Evolutionary conservation across 2,329 filamentous ascomycete genomes (phyloP), one percentile per base, ranked within the genome.

Genomic region (Botrytis aclada): DNA sequence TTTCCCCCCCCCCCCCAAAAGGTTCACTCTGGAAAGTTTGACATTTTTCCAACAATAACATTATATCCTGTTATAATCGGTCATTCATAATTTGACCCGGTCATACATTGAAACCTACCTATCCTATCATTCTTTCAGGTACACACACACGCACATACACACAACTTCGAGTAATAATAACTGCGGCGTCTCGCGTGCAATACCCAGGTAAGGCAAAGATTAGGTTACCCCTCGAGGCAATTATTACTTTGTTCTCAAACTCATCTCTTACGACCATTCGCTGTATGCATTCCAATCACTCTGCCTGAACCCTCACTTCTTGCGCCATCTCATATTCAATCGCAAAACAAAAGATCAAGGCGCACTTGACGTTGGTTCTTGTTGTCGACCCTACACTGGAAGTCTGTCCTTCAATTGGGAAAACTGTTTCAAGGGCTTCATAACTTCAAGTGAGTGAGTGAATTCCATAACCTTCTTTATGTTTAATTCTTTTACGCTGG

Each of bases 161-260:
- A 29, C 51, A 54, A 18, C 25, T n/a, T 69, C 62, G 32, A 37
- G 41, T 18, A 60, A 72, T 22, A 69, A 72, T 72, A 45, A 37
- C 51, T 69, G 70, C 63, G 63, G 70, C 54, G 63, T 72, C 70
- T 72, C 63, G 70, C 70, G 63, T 72, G 63, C 51, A 51, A 56
- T 69, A 47, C 25, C 70, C 41, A 61, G 51, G 51, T 72, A 72
- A 72, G 51, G 70, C 62, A 60, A 67, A 60, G 22, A 61, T 72
- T 61, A 69, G 47, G 41, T 72, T 69, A 43, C 70, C 63, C 70
- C 54, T 72, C 63, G 63, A 72, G 70, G 63, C 14, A 61, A 61
- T 72, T 69, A 25, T 43, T 69, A 25, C 62, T 67, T 60, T 34
- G 62, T 41, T 20, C 61, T 62, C 64, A 66, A 58, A 67, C 63